Evolutionary conservation across 2,329 filamentous ascomycete species (phyloP), one percentile per base, ranked within the genome.

Genomic region (Sclerotinia nivalis): DNA sequence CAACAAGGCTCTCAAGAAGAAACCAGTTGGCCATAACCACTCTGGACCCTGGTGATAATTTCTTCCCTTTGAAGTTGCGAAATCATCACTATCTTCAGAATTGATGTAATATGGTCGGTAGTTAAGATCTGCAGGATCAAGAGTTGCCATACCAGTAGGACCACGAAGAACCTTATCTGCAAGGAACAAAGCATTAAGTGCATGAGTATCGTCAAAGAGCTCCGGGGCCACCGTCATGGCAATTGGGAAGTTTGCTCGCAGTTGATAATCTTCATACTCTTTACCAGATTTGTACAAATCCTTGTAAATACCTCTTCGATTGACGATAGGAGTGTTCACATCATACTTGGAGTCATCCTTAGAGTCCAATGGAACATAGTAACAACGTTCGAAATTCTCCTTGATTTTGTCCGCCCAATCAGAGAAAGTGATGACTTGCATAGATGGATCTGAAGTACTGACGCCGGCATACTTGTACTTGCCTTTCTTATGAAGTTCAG

Each of bases 21-120:
- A 99, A 6, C 96, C 96, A 1, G 93, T 95, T 0, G 95, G 96
- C 96, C 96, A 99, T 34, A 97, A 83, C 96, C 96, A 99, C 80
- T 99, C 96, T 0, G 96, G 96, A 6, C 96, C 96, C 80, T 98
- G 95, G 80, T 99, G 96, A 82, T 99, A 99, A 81, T 98, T 99
- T 69, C 96, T 87, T 64, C 96, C 96, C 81, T 98, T 98, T 75
- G 91, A 89, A 0, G 95, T 98, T 15, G 92, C 88, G 77, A 97
- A 98, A 80, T 98, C 92, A 18, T 88, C 88, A 71, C 91, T 95
- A 81, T 99, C 96, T 77, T 98, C 95, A 74, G 91, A 92, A 82
- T 99, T 99, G 84, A 91, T 89, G 83, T 99, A 99, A 83, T 96
- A 93, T 0, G 94, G 94, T 4, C 92, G 89, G 82, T 99, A 99